Base-by-base conservation (phyloP, 2,329 filamentous ascomycete species). In the Paramyrothecium roridum region DNA sequence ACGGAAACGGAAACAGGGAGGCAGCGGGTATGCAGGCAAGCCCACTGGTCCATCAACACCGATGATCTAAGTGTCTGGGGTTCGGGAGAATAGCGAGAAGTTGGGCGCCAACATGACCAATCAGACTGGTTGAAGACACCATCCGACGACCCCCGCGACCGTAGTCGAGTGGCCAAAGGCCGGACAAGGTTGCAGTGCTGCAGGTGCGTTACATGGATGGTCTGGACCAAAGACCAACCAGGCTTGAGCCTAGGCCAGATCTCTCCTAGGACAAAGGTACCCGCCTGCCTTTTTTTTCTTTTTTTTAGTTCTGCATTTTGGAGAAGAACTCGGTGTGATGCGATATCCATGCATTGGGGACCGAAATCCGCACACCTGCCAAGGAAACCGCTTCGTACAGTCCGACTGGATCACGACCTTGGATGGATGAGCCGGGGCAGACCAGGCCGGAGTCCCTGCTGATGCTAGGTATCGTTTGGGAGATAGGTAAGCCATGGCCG, bases 51-150 rank as follows among this genome's bases (percentile, higher is more conserved):
- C 37, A 43, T 6, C 37, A 43, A 13, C 37, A 19, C 3, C n/a
- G n/a, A 43, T 19, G 13, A 43, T 16, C 13, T 16, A 13, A 19
- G 37, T 43, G 46, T 48, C 46, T 48, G 46, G 46, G 46, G 46
- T 48, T 48, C 46, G 20, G 19, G 46, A 22, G 16, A 48, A 62
- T 61, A 63, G 60, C 54, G 58, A 57, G 60, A 57, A 63, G 58
- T 57, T 59, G 61, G 69, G 70, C 70, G 70, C 66, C 69, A 70
- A 70, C 61, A 61, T 50, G 58, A 48, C 70, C 70, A 73, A 72
- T 72, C 65, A 71, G 52, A 57, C 22, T 51, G 52, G 52, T 33
- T 50, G 48, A 53, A 52, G 56, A 50, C 52, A 54, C 57, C 61
- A 57, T 57, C 52, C 40, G 53, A 60, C 56, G 57, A 52, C 57